Evolutionary conservation across 192 early-diverging fungal species (phyloP), one percentile per base, ranked within the genome.

Genomic region (Phlyctochytrium bullatum): DNA sequence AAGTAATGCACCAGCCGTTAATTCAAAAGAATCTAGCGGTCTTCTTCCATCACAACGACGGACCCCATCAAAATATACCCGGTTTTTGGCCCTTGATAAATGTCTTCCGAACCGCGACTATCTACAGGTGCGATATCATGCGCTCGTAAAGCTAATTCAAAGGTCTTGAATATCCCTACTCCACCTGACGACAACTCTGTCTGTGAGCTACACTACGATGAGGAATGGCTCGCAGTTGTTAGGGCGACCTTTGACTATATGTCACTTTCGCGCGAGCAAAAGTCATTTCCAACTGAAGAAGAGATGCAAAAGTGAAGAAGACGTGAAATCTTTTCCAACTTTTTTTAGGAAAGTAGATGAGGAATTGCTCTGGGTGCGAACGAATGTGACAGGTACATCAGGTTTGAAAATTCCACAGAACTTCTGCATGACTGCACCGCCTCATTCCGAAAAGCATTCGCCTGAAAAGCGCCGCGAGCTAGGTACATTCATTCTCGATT

Each of bases 71-170:
- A 24, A 35, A 47, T 17, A 31, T 33, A 99, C 97, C 1, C 73
- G 81, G 33, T 99, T 99, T 74, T 66, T 98, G 40, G 86, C 94
- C 1, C 76, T 99, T n/a, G 97, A 99, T 78, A 98, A 98, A 61
- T 99, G 97, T 61, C 53, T 92, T 25, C 89, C 88, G 1, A 59
- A 78, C 2, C 80, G 91, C 0, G 78, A 91, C 34, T 97, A 93
- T 68, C 72, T 99, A 30, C 92, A 97, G 76, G 86, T 95, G 34
- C 71, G 33, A 23, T 29, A 4, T 65, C 34, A 53, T 40, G 3
- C 52, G n/a, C 50, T 29, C 17, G 6, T 53, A 27, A 53, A 47
- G 59, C 28, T 52, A 65, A 28, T 53, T 57, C n/a, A 30, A 20
- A 53, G 16, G 30, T 30, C 40, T 27, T 68, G 16, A 27, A 28